These are phyloP conservation scores for Agaricus subrufescens DNA, from an alignment of 768 basidiomycete species.

Conservation along the genomic window DNA sequence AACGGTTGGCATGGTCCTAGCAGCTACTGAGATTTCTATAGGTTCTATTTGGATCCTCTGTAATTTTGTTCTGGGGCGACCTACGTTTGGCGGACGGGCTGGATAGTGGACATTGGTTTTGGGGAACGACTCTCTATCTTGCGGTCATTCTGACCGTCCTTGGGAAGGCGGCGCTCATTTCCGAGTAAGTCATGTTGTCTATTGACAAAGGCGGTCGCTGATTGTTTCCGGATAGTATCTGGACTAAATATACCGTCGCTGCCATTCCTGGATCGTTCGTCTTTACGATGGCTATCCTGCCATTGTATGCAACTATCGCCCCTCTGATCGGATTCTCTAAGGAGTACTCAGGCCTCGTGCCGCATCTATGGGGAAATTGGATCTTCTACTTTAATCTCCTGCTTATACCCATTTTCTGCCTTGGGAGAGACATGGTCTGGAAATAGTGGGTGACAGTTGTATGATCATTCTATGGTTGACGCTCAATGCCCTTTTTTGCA, in stretches of 20 bases:
- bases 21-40: constrained; percentile 22
- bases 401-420: constrained; percentile 78
- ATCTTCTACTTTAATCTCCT: constrained; percentile 90
- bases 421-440: constrained; percentile 90
- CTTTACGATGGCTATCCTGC: constrained; percentile 95
- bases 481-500: constrained; percentile 23
- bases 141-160: constrained; percentile 91
- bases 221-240: constrained; percentile 54
- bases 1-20: background rate
- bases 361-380: constrained; percentile 81
- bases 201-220: background rate
- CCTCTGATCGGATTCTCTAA: constrained; percentile 85
- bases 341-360: constrained; percentile 88
- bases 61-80: constrained; percentile 92
- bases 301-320: constrained; percentile 83
- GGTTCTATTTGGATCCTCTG: constrained; percentile 84
- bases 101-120: constrained; percentile 96
- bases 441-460: constrained; percentile 72
- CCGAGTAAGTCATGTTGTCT: constrained; percentile 67
- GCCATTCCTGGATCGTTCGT: constrained; percentile 97
- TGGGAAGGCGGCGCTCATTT: constrained; percentile 94
- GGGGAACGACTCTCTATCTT: constrained; percentile 96
- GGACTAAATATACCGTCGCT: constrained; percentile 98
- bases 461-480: constrained; percentile 4
- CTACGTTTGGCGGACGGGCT: constrained; percentile 74